Base-by-base conservation (phyloP, 495 filamentous ascomycete genomes). In the Pseudotulostoma volvatum region DNA sequence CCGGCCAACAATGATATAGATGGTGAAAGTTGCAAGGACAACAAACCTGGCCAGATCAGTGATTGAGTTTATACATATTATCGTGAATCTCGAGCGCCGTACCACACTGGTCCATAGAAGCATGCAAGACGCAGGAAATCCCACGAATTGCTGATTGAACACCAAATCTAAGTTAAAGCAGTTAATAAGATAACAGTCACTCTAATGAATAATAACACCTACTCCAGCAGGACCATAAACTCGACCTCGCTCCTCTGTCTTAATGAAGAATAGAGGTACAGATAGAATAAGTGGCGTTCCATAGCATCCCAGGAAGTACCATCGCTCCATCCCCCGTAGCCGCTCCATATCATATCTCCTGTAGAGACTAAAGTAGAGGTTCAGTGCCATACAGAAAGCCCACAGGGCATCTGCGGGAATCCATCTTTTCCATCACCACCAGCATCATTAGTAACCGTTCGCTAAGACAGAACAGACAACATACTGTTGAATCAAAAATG, bases 301-400 rank as follows among this genome's bases (percentile, higher is more conserved):
- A 44, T 83, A 85, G 57, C 77, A 81, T 37, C 57, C 48, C 18
- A 76, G 18, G 9, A 82, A 55, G 42, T 86, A 86, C 21, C 57
- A 64, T 28, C 69, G 60, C 44, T 87, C 81, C 44, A 84, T 69
- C 9, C 46, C 57, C 8, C 71, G 68, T 18, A 87, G 69, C 33
- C 68, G 60, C 7, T 64, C 54, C 1, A 72, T 68, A 32, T 73
- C 71, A 49, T 72, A 81, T 33, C 73, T 70, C 42, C 64, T 63
- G 52, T 82, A 84, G 42, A 87, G 79, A 9, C 77, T 80, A n/a
- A 84, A 59, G 46, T 77, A 81, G 34, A 87, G 79, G 46, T 85
- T 87, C 33, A 77, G 53, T 2, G 81, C 77, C 81, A 87, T 87
- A 37, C 73, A 76, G 28, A 83, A 55, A 1, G 74, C 71, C 77